Evolutionary conservation across 768 basidiomycete genomes (phyloP).

Genomic region (Collybia mongolica): DNA sequence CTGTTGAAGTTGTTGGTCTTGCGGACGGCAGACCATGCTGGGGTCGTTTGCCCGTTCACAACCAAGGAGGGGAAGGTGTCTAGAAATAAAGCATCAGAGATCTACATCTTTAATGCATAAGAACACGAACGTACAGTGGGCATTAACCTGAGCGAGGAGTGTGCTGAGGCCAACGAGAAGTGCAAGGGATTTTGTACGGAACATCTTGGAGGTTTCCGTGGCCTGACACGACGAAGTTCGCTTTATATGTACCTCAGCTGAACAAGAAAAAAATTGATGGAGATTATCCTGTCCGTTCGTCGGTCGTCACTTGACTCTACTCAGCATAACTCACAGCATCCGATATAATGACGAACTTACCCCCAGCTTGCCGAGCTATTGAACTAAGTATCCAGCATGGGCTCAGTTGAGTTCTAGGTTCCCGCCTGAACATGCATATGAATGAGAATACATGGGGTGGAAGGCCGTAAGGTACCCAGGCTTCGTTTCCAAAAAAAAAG

Average conservation of each 20-base stretch:
- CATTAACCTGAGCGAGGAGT: constrained; percentile 4
- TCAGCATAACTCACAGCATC: constrained; percentile 4
- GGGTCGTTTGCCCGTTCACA: constrained; percentile 33
- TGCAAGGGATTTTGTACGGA: constrained; percentile 6
- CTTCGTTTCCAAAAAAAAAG: no score
- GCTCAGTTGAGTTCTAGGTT: no score
- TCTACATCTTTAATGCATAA: not conserved
- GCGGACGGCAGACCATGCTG: constrained; percentile 41
- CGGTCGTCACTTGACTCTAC: not conserved
- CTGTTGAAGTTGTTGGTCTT: constrained; percentile 46
- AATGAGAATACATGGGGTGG: no score
- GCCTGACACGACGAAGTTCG: not conserved
- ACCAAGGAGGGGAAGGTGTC: constrained; percentile 47
- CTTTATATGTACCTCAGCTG: constrained; percentile 6
- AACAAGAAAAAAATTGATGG: not conserved
- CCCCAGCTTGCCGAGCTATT: not conserved
- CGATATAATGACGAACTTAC: constrained; percentile 14
- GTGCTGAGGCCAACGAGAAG: constrained; percentile 7
- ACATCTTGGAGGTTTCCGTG: constrained; percentile 5
- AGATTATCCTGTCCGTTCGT: not conserved
- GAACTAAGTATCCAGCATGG: no score
- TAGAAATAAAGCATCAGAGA: constrained; percentile 8
- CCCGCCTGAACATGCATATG: no score
- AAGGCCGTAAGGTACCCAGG: no score
- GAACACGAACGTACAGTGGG: constrained; percentile 8